Conservation (phyloP, 352 stramenopile species). For the Thraustotheca clavata region DNA sequence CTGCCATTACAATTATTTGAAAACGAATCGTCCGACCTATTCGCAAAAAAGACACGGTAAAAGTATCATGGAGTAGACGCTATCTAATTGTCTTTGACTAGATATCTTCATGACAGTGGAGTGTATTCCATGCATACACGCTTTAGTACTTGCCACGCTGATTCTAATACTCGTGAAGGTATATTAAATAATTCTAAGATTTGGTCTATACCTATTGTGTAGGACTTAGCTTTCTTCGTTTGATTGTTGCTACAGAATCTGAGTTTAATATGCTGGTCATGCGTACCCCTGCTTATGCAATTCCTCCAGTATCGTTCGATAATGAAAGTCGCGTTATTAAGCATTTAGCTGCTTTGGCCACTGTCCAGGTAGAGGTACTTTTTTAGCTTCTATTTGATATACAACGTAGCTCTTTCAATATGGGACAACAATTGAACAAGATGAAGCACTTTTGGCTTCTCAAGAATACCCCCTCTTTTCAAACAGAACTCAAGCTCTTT, state of each 20-base stretch:
- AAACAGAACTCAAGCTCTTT: constrained; percentile 82
- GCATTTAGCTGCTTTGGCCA: constrained; percentile 68
- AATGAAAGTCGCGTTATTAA: constrained; percentile 75
- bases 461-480: constrained; percentile 75
- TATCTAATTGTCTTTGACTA: constrained; percentile 34
- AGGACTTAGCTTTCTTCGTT: constrained; percentile 64
- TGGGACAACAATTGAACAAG: constrained; percentile 79
- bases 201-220: not conserved
- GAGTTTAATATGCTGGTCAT: constrained; percentile 79
- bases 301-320: constrained; percentile 71
- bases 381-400: not conserved
- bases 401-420: constrained; percentile 55
- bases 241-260: constrained; percentile 77
- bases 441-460: constrained; percentile 72
- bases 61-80: constrained; percentile 30
- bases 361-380: constrained; percentile 27
- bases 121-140: constrained; percentile 84
- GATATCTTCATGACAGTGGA: constrained; percentile 74
- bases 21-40: constrained; percentile 23
- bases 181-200: not conserved
- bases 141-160: constrained; percentile 75
- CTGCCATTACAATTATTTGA: constrained; percentile 61
- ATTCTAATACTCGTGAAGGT: constrained; percentile 76
- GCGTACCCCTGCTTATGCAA: constrained; percentile 61
- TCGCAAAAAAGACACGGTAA: not conserved